Evolutionary conservation across 2,329 filamentous ascomycete species (phyloP), one percentile per base, ranked within the genome.

Genomic region (Colletotrichum scovillei): DNA sequence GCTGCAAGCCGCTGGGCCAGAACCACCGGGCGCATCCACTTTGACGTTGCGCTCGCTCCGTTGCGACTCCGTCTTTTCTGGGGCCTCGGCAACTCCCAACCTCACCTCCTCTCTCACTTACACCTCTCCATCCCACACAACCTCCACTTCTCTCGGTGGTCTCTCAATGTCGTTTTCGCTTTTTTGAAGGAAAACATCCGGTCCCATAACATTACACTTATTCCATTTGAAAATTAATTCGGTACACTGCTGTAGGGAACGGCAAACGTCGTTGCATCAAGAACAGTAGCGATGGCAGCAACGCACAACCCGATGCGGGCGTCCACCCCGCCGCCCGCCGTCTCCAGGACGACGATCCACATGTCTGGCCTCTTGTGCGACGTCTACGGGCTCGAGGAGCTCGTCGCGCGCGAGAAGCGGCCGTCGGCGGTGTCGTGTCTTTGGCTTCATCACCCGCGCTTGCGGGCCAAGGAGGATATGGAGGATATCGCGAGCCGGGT

Each of bases 401-500:
- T 98, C 0, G 66, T 86, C 0, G 70, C 80, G 3, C 79, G 77
- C 7, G 19, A 80, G 19, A 80, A 49, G 52, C 80, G 86, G 8
- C 82, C 85, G 22, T 82, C 87, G 16, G 84, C 88, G 4, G 85
- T 97, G 46, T 92, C 95, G 28, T 94, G 93, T 78, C 89, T 98
- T n/a, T 98, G 95, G 94, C 91, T 98, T 14, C 89, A 98, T 22
- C 95, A 98, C 80, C 94, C 94, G 3, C 91, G 97, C 28, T 87
- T 93, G 0, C 88, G 92, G 67, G 90, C 86, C 0, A 92, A 93
- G 79, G 90, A 90, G 68, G 89, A 89, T 75, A 98, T 98, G 95
- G 86, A 87, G 1, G 90, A 90, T 32, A 89, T 97, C 67, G 95
- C 95, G 3, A 84, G 88, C n/a, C 88, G 89, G 6, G 86, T 91